phyloP scores from a whole-genome alignment of 129 eudicot species.

The Lactuca sativa region DNA sequence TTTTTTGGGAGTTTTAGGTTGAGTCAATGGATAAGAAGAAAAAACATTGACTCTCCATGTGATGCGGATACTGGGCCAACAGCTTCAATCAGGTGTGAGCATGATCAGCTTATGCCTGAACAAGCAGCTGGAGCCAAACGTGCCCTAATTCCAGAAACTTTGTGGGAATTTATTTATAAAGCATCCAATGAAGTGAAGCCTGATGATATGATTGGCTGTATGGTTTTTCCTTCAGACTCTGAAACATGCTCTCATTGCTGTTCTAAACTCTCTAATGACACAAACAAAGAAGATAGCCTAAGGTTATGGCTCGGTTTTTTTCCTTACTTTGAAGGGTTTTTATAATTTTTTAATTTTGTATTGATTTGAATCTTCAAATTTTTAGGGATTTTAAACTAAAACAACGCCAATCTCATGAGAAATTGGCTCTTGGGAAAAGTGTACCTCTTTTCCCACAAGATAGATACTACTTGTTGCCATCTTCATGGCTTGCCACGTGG shows the following conservation, averaged over 20 bases:
- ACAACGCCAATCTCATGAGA: constrained; percentile 90
- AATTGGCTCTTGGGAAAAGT: constrained; percentile 69
- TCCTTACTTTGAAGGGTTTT: constrained; percentile 11
- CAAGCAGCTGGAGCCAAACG: constrained; percentile 92
- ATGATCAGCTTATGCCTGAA: constrained; percentile 91
- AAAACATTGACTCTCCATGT: constrained; percentile 71
- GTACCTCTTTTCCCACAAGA: constrained; percentile 41
- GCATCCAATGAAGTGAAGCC: constrained; percentile 75
- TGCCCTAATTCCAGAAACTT: constrained; percentile 71
- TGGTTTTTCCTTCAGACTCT: constrained; percentile 61
- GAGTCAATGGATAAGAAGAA: constrained; percentile 91
- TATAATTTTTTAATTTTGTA: neutral
- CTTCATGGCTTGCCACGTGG: constrained; percentile 94
- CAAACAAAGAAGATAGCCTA: constrained; percentile 58
- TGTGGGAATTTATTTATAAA: constrained; percentile 73
- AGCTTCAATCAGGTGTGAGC: constrained; percentile 86
- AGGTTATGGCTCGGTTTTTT: constrained; percentile 45
- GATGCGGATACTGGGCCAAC: constrained; percentile 99
- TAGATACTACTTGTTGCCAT: constrained; percentile 71
- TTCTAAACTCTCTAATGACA: constrained; percentile 65
- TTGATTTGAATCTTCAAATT: constrained; percentile 26
- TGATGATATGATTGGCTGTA: constrained; percentile 67
- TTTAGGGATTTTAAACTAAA: constrained; percentile 80
- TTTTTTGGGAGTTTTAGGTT: constrained; percentile 49
- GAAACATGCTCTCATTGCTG: constrained; percentile 64